Base-by-base conservation (phyloP, 2,329 filamentous ascomycete species). In the Colletotrichum magnum region DNA sequence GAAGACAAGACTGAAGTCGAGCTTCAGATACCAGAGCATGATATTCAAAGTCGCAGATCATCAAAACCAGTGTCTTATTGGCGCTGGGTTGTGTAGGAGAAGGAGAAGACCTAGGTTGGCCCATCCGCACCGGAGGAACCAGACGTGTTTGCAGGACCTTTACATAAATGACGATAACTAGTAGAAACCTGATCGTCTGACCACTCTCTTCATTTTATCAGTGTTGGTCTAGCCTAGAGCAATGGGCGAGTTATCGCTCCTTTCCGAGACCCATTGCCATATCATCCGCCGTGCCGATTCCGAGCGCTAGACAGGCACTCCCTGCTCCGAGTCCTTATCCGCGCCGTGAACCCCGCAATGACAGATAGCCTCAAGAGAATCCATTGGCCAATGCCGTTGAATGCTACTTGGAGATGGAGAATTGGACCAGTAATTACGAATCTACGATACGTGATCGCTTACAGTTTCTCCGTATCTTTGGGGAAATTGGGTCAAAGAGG, bases 281-380 rank as follows among this genome's bases (percentile, higher is more conserved):
- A 41, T 43, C 64, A 47, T 39, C 24, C 66, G 50, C 48, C 39
- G 21, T 36, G 54, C 56, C 66, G 32, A 48, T 45, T 24, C 66
- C 24, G 54, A 15, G 50, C 54, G 54, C 54, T 39, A 56, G 32
- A 41, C 54, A 59, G 24, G 15, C 13, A 6, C 65, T 66, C 56
- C 66, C 15, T 24, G 66, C 13, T 56, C 24, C 54, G 53, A 48
- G 59, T 54, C 24, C 61, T 36, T 28, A 69, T 54, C 24, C 41
- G 58, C 54, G 1, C 4, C n/a, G 4, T 16, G 32, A 24, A 59
- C 56, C 54, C 66, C 61, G 61, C 66, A 65, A 12, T 26, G 9
- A 41, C 41, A 69, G 65, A 69, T 69, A 69, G 65, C 28, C 54
- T 54, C 32, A 48, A 60, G 61, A 56, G 15, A 18, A 43, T 50